Conservation (phyloP, 2,329 filamentous ascomycete species). For the Teratosphaeria viscida region DNA sequence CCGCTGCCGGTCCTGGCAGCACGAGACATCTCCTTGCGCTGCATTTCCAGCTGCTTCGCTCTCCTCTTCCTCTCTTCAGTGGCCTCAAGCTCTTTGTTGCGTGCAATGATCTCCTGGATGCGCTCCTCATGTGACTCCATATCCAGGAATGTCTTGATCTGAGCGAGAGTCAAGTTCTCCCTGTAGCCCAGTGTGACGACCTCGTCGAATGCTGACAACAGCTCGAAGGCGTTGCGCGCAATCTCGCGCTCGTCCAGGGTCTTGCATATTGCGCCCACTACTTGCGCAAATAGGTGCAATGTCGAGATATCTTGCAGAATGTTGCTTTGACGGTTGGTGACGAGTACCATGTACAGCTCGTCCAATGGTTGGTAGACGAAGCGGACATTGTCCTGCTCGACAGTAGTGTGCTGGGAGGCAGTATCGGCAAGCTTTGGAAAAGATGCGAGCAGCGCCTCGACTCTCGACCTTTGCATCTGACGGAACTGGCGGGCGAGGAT, state of each 20-base stretch:
- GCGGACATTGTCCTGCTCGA: conserved; percentile 98
- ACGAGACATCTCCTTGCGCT: conserved; percentile 89
- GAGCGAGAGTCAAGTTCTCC: conserved; percentile 89
- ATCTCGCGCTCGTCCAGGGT: conserved; percentile 94
- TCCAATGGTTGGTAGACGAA: conserved; percentile 98
- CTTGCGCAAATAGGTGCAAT: conserved; percentile 92
- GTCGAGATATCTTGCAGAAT: conserved; percentile 99
- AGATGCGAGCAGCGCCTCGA: conserved; percentile 91
- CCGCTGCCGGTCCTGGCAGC: conserved; percentile 44
- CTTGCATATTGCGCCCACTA: conserved; percentile 93
- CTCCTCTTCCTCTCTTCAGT: conserved; percentile 97
- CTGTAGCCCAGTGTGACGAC: conserved; percentile 90
- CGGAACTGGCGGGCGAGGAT: conserved; percentile 96
- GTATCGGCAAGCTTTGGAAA: conserved; percentile 97
- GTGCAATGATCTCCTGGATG: conserved; percentile 89
- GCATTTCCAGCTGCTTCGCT: conserved; percentile 97
- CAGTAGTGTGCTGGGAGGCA: conserved; percentile 92
- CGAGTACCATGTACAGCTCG: conserved; percentile 98
- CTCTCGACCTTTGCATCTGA: conserved; percentile 91
- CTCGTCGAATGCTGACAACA: conserved; percentile 94
- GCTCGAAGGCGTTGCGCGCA: conserved; percentile 84
- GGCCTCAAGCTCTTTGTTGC: conserved; percentile 98
- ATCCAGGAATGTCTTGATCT: conserved; percentile 98
- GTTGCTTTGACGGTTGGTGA: conserved; percentile 98
- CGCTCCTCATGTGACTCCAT: conserved; percentile 99